Evolutionary conservation across 495 filamentous ascomycete species (phyloP), one percentile per base, ranked within the genome.

Genomic region (Gamarada debralockiae): DNA sequence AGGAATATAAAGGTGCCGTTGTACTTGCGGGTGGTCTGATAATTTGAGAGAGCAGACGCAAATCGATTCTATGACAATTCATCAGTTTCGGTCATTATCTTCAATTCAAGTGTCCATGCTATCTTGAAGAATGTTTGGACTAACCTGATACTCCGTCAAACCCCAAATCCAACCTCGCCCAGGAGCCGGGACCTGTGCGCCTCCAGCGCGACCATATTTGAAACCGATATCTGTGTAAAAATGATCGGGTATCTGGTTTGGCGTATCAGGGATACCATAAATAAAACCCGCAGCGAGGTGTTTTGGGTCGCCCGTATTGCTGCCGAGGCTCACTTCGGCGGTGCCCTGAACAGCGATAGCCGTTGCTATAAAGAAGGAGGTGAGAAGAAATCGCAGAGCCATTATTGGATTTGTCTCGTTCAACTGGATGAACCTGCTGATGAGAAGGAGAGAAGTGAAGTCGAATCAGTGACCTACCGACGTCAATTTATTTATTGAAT

Each of bases 31-130:
- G 57, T 41, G 3, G 65, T 70, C 10, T 61, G 29, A 27, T 70
- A 75, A 52, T 75, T 72, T 15, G 60, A 68, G 10, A 71, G 46
- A 1, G 66, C 61, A 3, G 66, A 70, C n/a, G 62, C 33, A 25
- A 75, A 63, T 13, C 72, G 70, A 3, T 51, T 58, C 44, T 65
- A 41, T 5, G 12, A 34, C 3, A 6, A 20, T 23, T 38, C 21
- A 31, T 34, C 15, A 52, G 31, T 18, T 7, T 5, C 23, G 39
- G 21, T 12, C 12, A 17, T 5, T 18, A 2, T 20, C 5, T 7
- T 37, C n/a, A n/a, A n/a, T 41, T 21, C 2, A 36, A 18, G 29
- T 42, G 4, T 15, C n/a, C n/a, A n/a, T n/a, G n/a, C n/a, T n/a
- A n/a, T n/a, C n/a, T n/a, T n/a, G n/a, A n/a, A n/a, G n/a, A n/a